Evolutionary conservation across 2,329 filamentous ascomycete genomes (phyloP).

Genomic region (Fusarium tricinctum): DNA sequence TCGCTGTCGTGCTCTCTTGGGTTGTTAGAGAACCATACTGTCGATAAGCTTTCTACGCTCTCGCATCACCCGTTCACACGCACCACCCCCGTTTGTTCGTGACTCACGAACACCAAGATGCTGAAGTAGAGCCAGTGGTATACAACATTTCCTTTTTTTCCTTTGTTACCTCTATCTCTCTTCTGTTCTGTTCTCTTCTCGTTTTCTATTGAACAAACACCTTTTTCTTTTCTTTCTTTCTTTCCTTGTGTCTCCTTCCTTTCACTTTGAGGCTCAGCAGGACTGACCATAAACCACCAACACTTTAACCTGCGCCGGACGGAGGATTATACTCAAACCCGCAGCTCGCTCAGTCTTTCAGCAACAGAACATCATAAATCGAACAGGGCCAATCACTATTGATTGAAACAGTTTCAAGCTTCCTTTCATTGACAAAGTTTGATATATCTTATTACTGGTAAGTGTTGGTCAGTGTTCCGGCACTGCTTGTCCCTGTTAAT

Average conservation of each 20-base stretch:
- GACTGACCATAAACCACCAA: slow-evolving; percentile 43
- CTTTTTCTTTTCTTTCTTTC: slow-evolving; percentile 17
- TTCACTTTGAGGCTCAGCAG: slow-evolving; percentile 47
- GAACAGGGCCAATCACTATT: slow-evolving; percentile 16
- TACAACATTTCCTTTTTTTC: slow-evolving; percentile 38
- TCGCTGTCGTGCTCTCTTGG: slow-evolving; percentile 44
- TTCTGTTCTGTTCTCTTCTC: slow-evolving; percentile 25
- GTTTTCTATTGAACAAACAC: slow-evolving; percentile 24
- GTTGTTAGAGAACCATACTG: slow-evolving; percentile 22
- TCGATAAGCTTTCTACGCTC: slow-evolving; percentile 32
- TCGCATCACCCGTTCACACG: slow-evolving; percentile 34
- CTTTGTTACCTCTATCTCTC: slow-evolving; percentile 30
- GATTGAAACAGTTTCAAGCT: slow-evolving; percentile 2
- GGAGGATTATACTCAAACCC: slow-evolving; percentile 25
- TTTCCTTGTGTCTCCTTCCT: slow-evolving; percentile 39
- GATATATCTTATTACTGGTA: not conserved
- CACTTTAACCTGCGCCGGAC: slow-evolving; percentile 39
- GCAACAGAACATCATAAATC: slow-evolving; percentile 21
- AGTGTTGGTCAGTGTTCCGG: slow-evolving; percentile 32
- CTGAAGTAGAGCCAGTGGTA: slow-evolving; percentile 40
- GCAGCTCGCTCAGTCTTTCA: slow-evolving; percentile 28
- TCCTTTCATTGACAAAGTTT: slow-evolving; percentile 8
- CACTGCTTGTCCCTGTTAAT: slow-evolving; percentile 6
- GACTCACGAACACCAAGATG: slow-evolving; percentile 49
- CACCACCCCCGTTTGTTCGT: slow-evolving; percentile 40